A percentile compares a stretch with the other conserved stretches of the same genome.
phyloP scores from a whole-genome alignment of 163 green algal genomes.

The Volvox carteri region DNA sequence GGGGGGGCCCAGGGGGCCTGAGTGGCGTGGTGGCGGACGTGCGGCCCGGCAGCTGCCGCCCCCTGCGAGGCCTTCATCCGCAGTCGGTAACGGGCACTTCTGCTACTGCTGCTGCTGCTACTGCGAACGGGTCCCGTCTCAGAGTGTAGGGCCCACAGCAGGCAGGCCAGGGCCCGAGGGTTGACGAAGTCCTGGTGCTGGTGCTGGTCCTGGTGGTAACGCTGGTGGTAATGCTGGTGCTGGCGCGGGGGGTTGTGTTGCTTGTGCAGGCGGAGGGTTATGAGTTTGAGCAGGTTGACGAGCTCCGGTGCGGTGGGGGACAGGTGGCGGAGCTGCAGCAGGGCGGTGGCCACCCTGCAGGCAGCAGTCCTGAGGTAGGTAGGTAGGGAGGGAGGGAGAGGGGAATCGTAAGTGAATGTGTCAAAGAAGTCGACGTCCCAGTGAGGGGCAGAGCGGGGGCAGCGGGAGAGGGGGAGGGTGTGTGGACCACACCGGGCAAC shows the following conservation, averaged over 20 bases:
- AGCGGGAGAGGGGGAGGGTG: too few species aligned
- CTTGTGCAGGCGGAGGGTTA: not conserved
- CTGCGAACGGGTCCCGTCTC: not conserved
- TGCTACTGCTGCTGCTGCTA: not conserved
- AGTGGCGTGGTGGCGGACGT: too few species aligned
- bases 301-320: not conserved
- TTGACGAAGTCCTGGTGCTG: constrained; percentile 5
- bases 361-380: constrained; percentile 10
- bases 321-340: constrained; percentile 36
- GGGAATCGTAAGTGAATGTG: too few species aligned
- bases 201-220: not conserved
- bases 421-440: too few species aligned
- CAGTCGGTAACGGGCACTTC: not conserved
- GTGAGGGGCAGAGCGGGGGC: too few species aligned
- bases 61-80: not conserved
- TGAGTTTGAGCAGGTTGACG: not conserved
- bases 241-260: not conserved
- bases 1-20: too few species aligned
- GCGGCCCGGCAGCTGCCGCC: too few species aligned
- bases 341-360: constrained; percentile 9
- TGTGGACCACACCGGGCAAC: too few species aligned
- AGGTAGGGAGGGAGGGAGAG: too few species aligned
- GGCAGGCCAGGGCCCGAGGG: constrained; percentile 6
- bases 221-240: not conserved
- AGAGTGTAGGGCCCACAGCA: constrained; percentile 16